These are phyloP conservation scores for Solanum hybrid DNA, from an alignment of 305 asterid species.

Conservation along the genomic window DNA sequence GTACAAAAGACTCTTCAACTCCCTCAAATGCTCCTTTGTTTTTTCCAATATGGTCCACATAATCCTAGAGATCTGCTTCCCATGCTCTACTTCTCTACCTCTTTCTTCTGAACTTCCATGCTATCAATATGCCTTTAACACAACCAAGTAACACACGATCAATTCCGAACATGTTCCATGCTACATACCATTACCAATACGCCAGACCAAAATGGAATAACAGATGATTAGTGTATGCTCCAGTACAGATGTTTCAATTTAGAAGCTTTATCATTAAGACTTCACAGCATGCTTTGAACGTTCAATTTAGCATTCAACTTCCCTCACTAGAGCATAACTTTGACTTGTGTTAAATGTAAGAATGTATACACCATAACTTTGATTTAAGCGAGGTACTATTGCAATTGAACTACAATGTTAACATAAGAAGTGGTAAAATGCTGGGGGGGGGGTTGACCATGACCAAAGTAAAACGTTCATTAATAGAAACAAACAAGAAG, in stretches of 20 bases:
- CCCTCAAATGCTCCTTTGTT: background rate
- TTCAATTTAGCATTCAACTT: background rate
- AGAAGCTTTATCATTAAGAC: background rate
- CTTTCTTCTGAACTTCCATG: background rate
- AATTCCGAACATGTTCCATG: background rate
- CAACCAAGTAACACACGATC: background rate
- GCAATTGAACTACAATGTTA: background rate
- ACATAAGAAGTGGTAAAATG: background rate
- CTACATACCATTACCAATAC: background rate
- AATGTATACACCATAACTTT: background rate
- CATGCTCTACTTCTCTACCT: background rate
- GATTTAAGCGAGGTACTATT: background rate
- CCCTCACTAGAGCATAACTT: background rate
- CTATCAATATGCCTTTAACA: background rate
- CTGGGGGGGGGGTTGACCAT: background rate
- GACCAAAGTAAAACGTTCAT: background rate
- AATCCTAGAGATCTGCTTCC: background rate
- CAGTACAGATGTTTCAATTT: background rate
- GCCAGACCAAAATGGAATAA: background rate
- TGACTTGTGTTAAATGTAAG: background rate
- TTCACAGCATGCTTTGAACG: background rate
- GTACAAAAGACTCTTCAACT: background rate
- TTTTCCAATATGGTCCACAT: background rate
- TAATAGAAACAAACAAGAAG: background rate
- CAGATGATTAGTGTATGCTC: background rate